A percentile compares a stretch with the other conserved stretches of the same genome.
phyloP scores from a whole-genome alignment of 371 early-diverging fungal species.

The Mucor plumbeus region DNA sequence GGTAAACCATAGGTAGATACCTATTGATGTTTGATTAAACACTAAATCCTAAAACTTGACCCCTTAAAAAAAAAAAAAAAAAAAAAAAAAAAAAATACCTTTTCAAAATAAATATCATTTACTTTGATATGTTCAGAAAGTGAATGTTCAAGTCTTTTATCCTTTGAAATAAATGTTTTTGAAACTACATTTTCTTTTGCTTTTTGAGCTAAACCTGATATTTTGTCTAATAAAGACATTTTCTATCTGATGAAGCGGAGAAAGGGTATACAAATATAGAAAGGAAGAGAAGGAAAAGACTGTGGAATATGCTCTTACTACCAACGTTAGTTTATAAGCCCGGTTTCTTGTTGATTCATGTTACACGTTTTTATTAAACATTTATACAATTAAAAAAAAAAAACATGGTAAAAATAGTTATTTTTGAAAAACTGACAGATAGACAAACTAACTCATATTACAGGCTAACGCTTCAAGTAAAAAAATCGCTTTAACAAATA shows the following conservation, averaged over 20 bases:
- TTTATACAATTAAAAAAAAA: background rate
- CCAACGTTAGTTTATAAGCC: no score
- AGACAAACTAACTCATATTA: background rate
- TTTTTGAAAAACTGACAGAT: no score
- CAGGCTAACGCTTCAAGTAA: constrained; percentile 84
- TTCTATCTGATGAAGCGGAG: background rate
- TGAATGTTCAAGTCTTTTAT: constrained; percentile 46
- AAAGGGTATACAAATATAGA: constrained; percentile 6
- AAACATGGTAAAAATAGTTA: constrained; percentile 7
- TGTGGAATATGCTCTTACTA: no score
- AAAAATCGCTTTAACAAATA: constrained; percentile 72
- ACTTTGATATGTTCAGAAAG: constrained; percentile 36
- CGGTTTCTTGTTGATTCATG: background rate
- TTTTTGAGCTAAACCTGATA: constrained; percentile 45
- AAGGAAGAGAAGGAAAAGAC: background rate
- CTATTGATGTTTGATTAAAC: constrained; percentile 14
- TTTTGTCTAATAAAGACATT: constrained; percentile 48
- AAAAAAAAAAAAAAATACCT: constrained; percentile 14
- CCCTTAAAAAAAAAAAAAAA: background rate
- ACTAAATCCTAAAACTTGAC: background rate
- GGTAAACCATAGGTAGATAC: constrained; percentile 58
- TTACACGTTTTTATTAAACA: background rate
- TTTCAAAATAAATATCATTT: constrained; percentile 29
- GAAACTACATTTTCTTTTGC: constrained; percentile 49
- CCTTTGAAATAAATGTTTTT: constrained; percentile 44